Evolutionary conservation across 2,329 filamentous ascomycete genomes (phyloP), one percentile per base, ranked within the genome.

Genomic region (Hypoxylon sp.): DNA sequence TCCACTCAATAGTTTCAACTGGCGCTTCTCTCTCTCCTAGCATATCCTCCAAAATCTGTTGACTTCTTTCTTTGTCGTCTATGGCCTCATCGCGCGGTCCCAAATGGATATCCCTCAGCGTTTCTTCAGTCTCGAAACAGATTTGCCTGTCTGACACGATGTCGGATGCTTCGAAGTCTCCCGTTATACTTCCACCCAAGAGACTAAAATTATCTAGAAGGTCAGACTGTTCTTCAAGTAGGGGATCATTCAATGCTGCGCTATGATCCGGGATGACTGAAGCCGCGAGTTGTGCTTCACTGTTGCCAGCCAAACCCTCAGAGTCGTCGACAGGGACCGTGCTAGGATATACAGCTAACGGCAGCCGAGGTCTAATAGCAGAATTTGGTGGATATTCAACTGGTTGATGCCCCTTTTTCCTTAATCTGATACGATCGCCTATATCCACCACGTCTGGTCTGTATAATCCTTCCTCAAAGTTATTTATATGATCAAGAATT

Each of bases 1-100:
- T 3, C 60, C 44, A 57, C 31, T 51, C 52, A 3, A 31, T 39
- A 11, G 46, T 3, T 17, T 51, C 26, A 17, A 57, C 51, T 33
- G 60, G 52, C 4, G 46, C 46, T 51, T 57, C 50, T 22, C 31
- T 42, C n/a, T 50, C 44, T 9, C 52, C 51, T 33, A 57, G 13
- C 22, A 63, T 63, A 55, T 63, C 60, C 5, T 31, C 33, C 42
- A 62, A 50, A 31, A 55, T 14, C 26, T 47, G 13, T 17, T 48
- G 29, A 2, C 19, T 54, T 17, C 42, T 55, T 5, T 53, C 19
- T 46, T 13, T 33, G 3, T 62, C 47, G n/a, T n/a, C 51, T 22
- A 14, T 5, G 3, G 19, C 17, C 31, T 31, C 50, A n/a, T 50
- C 9, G 8, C 13, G 13, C 3, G 14, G 26, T 10, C 24, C 47